Base-by-base conservation (phyloP, 2,329 filamentous ascomycete genomes). In the Paecilomyces formosus region DNA sequence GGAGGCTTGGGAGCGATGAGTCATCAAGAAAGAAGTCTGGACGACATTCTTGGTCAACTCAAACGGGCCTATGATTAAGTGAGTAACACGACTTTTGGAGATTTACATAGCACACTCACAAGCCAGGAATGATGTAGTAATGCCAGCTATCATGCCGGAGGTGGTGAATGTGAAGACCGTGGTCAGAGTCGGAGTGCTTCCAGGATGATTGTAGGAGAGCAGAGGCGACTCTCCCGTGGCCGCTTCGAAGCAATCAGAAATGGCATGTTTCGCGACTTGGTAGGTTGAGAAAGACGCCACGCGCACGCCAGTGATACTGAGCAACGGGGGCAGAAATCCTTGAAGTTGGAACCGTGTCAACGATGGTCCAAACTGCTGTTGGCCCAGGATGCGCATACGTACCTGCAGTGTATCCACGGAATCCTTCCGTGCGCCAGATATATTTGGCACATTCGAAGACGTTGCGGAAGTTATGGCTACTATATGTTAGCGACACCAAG, bases 1-100 rank as follows among this genome's bases (percentile, higher is more conserved):
- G 7, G 71, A 68, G 6, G 73, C 75, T 61, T 71, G 70, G 35
- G 73, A 68, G 31, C 74, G 69, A 45, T 76, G 72, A 8, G 75
- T 72, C 60, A 79, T 75, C 53, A 79, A 65, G 33, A 79, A 77
- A 1, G 77, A 79, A 8, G 77, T 78, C 63, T 79, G 77, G 15
- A 78, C 76, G 4, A 78, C 77, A 58, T 79, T 79, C 64, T 79
- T 79, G 55, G 77, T 74, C 33, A 79, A 65, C 66, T 79, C 77
- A 56, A 79, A 77, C 1, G 77, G 77, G 59, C 77, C 77, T 78
- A 30, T 52, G 15, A 45, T 21, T 5, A 54, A 28, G 6, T 52
- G 9, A 39, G 49, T 26, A 12, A 24, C 24, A n/a, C 6, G 5
- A 33, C 9, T 35, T 50, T 13, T 4, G n/a, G 15, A 18, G 52